Evolutionary conservation across 1,139 yeast genomes (phyloP).

Genomic region (Geotrichum citri-aurantii): DNA sequence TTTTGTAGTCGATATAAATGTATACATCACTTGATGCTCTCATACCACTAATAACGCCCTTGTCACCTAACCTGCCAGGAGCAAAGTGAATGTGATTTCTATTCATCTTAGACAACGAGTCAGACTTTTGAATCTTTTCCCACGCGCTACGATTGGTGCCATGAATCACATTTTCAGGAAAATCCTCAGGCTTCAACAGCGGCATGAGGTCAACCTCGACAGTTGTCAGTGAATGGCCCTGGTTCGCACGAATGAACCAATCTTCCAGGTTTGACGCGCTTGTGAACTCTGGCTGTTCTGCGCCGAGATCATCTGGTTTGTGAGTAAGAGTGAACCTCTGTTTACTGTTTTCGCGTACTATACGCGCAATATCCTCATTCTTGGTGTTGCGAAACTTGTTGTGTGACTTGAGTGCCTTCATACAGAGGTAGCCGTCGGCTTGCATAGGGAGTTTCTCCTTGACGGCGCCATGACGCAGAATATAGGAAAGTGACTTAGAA

Average conservation of each 20-base stretch:
- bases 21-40: slow-evolving; percentile 54
- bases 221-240: slow-evolving; percentile 71
- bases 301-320: slow-evolving; percentile 8
- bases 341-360: slow-evolving; percentile 65
- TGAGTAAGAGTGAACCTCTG: slow-evolving; percentile 31
- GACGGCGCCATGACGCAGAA: slow-evolving; percentile 81
- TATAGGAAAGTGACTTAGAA: slow-evolving; percentile 67
- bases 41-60: slow-evolving; percentile 62
- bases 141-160: slow-evolving; percentile 65
- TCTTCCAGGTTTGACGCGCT: slow-evolving; percentile 15
- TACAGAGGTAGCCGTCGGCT: slow-evolving; percentile 56
- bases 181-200: slow-evolving; percentile 27
- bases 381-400: slow-evolving; percentile 56
- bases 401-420: slow-evolving; percentile 51
- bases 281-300: neutral
- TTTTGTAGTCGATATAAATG: slow-evolving; percentile 55
- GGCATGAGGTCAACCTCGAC: slow-evolving; percentile 44
- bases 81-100: slow-evolving; percentile 85
- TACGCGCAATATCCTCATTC: slow-evolving; percentile 49
- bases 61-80: slow-evolving; percentile 38
- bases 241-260: slow-evolving; percentile 71
- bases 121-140: slow-evolving; percentile 43
- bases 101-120: slow-evolving; percentile 63
- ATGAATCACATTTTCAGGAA: slow-evolving; percentile 54
- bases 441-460: slow-evolving; percentile 63